Conservation (phyloP, 2,329 filamentous ascomycete species). For the Beauveria caledonica region DNA sequence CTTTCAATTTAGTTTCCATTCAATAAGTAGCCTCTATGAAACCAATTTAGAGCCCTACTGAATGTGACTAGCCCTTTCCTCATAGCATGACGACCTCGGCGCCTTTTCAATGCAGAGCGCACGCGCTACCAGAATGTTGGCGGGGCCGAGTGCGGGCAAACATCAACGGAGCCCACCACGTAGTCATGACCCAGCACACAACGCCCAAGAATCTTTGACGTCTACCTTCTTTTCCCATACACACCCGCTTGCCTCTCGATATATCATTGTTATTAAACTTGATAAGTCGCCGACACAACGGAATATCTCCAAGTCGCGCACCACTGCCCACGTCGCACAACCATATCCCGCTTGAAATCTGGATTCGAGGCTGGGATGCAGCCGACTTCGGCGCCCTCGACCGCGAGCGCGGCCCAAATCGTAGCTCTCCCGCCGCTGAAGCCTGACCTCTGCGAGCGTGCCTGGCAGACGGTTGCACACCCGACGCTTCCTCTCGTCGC, state of each 20-base stretch:
- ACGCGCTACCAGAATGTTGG: background rate
- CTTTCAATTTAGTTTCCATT: too few species aligned
- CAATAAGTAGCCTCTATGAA: too few species aligned
- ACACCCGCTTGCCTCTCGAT: background rate
- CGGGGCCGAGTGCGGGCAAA: background rate
- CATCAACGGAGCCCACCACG: background rate
- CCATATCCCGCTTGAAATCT: background rate
- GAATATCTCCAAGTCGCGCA: background rate
- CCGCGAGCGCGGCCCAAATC: slow-evolving; percentile 22
- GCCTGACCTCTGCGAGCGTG: slow-evolving; percentile 57
- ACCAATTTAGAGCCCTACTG: too few species aligned
- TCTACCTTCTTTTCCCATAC: background rate
- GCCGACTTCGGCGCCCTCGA: slow-evolving; percentile 15
- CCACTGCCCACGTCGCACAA: background rate
- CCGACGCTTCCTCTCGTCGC: slow-evolving; percentile 81
- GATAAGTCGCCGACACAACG: background rate
- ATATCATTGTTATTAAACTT: background rate
- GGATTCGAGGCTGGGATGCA: slow-evolving; percentile 3
- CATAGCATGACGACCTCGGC: too few species aligned
- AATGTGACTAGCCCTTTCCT: too few species aligned
- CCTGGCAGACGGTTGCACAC: slow-evolving; percentile 81
- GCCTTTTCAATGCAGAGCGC: too few species aligned
- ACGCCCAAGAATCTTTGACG: background rate
- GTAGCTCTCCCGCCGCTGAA: slow-evolving; percentile 41
- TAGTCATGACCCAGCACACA: background rate